Evolutionary conservation across 83 land plant species (phyloP).

Genomic region (Picea mariana): DNA sequence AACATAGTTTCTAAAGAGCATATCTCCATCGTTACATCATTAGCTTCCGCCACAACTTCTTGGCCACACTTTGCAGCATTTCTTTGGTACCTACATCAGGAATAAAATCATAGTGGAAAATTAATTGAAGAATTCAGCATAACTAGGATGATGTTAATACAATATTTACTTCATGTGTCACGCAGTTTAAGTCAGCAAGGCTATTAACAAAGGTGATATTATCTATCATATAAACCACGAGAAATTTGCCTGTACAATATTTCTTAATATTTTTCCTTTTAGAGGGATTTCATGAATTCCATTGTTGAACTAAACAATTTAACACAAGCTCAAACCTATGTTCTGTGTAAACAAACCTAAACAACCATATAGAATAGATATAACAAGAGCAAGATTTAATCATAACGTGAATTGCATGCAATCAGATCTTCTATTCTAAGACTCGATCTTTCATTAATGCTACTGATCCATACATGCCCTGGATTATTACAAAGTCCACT

Average conservation of each 20-base stretch:
- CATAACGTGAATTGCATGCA: too few species aligned
- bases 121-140: background rate
- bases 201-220: background rate
- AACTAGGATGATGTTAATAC: conserved; percentile 1
- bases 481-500: too few species aligned
- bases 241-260: background rate
- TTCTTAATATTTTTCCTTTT: too few species aligned
- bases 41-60: conserved; percentile 82
- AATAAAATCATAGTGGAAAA: background rate
- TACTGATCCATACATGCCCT: too few species aligned
- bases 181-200: background rate
- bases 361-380: too few species aligned
- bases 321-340: too few species aligned
- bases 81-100: conserved; percentile 70
- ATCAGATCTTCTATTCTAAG: too few species aligned
- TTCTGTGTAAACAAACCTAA: too few species aligned
- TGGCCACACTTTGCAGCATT: conserved; percentile 71
- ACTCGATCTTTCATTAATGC: too few species aligned
- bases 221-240: background rate
- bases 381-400: too few species aligned
- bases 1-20: background rate
- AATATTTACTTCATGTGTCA: background rate
- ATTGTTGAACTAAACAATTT: too few species aligned
- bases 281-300: too few species aligned
- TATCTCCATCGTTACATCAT: conserved; percentile 50